Evolutionary conservation across 2,329 filamentous ascomycete genomes (phyloP).

Genomic region (Escovopsis sp.): DNA sequence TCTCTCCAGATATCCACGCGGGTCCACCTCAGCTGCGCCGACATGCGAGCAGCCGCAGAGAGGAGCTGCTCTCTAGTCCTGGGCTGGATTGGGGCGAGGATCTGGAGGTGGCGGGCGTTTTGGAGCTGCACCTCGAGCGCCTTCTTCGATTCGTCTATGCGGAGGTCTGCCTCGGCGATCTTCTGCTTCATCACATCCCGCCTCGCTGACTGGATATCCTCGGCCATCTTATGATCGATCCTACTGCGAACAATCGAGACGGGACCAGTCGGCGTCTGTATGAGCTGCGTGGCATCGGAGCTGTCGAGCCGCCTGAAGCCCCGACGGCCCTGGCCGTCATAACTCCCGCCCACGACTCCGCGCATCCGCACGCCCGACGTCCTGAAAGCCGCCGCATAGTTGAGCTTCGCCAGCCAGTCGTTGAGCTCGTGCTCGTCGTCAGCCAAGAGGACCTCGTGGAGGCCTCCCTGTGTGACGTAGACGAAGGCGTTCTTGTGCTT

Average conservation of each 20-base stretch:
- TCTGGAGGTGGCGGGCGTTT: constrained; percentile 78
- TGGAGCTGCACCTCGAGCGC: constrained; percentile 70
- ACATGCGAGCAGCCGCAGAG: constrained; percentile 67
- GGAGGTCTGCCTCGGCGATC: constrained; percentile 70
- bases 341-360: constrained; percentile 68
- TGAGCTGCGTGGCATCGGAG: constrained; percentile 40
- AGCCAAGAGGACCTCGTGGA: constrained; percentile 82
- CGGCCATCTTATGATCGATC: constrained; percentile 68
- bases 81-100: constrained; percentile 80
- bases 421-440: constrained; percentile 87
- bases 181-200: constrained; percentile 70
- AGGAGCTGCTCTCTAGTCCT: constrained; percentile 77
- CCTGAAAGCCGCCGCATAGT: constrained; percentile 88
- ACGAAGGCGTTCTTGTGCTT: constrained; percentile 93
- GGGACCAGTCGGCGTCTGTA: constrained; percentile 58
- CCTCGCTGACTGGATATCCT: constrained; percentile 71
- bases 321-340: constrained; percentile 64
- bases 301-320: constrained; percentile 57
- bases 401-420: constrained; percentile 91
- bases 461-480: constrained; percentile 70
- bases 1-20: constrained; percentile 85
- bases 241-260: constrained; percentile 57
- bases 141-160: constrained; percentile 55
- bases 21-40: constrained; percentile 86
- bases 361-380: constrained; percentile 84